Conservation (phyloP, 2,329 filamentous ascomycete genomes). For the Cytospora paraplurivora region DNA sequence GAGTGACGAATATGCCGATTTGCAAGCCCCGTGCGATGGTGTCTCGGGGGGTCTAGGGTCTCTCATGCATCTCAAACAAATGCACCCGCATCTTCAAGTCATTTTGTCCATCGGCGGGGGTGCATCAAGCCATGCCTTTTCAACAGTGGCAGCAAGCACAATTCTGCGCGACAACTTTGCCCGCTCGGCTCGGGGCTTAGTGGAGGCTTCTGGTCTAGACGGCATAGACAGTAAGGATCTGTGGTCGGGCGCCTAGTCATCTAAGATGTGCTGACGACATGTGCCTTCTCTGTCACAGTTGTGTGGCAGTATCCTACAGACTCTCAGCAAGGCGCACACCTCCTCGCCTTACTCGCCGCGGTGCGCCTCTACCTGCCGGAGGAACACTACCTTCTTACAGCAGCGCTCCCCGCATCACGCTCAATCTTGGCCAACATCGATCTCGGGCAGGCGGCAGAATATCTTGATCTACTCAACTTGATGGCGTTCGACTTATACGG, state of each 20-base stretch:
- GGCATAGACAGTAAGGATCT: slow-evolving; percentile 70
- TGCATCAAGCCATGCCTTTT: slow-evolving; percentile 65
- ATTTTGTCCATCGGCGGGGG: slow-evolving; percentile 76
- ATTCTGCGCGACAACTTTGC: slow-evolving; percentile 69
- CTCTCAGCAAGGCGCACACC: slow-evolving; percentile 67
- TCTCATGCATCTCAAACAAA: slow-evolving; percentile 70
- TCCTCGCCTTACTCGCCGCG: slow-evolving; percentile 67
- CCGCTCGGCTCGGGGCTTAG: slow-evolving; percentile 64
- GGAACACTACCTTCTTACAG: slow-evolving; percentile 69
- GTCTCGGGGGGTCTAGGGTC: slow-evolving; percentile 71
- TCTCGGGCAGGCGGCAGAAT: slow-evolving; percentile 60
- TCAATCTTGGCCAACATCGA: slow-evolving; percentile 71
- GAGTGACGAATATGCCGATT: slow-evolving; percentile 78
- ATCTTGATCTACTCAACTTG: slow-evolving; percentile 75
- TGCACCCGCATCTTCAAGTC: slow-evolving; percentile 71
- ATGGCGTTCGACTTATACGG: slow-evolving; percentile 82
- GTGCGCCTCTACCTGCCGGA: slow-evolving; percentile 69
- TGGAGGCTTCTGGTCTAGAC: slow-evolving; percentile 71
- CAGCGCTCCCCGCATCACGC: slow-evolving; percentile 69
- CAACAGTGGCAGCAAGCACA: slow-evolving; percentile 64
- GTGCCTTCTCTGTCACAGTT: slow-evolving; percentile 52
- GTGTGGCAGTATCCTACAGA: slow-evolving; percentile 78
- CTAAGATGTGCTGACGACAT: neutral
- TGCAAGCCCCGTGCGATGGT: slow-evolving; percentile 71
- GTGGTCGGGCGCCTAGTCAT: neutral